Conservation (phyloP, 768 basidiomycete species). For the Tricholoma terreum region DNA sequence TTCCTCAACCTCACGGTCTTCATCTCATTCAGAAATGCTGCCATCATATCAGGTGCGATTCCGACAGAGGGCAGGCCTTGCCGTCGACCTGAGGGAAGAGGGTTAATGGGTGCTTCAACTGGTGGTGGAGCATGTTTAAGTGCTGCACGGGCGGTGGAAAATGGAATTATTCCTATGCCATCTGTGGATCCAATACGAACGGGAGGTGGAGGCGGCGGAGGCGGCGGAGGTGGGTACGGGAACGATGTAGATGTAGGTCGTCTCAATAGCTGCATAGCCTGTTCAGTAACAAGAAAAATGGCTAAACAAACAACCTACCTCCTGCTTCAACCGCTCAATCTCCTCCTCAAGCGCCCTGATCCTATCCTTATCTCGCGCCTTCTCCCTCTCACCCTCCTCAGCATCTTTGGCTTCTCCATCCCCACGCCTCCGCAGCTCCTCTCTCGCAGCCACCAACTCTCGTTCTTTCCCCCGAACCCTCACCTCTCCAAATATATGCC, state of each 20-base stretch:
- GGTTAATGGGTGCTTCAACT: slow-evolving; percentile 67
- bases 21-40: slow-evolving; percentile 76
- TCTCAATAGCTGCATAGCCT: slow-evolving; percentile 41
- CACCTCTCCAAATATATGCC: slow-evolving; percentile 42
- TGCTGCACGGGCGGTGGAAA: slow-evolving; percentile 61
- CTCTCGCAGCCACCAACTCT: slow-evolving; percentile 56
- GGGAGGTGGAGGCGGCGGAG: slow-evolving; percentile 31
- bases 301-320: slow-evolving; percentile 35
- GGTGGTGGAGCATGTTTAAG: slow-evolving; percentile 57
- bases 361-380: slow-evolving; percentile 54
- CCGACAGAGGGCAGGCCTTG: slow-evolving; percentile 66
- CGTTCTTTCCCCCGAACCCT: slow-evolving; percentile 58
- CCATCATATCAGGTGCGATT: slow-evolving; percentile 80
- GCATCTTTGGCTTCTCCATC: slow-evolving; percentile 30
- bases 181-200: slow-evolving; percentile 32
- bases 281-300: background rate
- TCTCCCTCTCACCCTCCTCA: slow-evolving; percentile 38
- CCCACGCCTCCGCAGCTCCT: slow-evolving; percentile 47
- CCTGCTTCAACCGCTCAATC: slow-evolving; percentile 53
- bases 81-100: slow-evolving; percentile 35
- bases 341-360: slow-evolving; percentile 68
- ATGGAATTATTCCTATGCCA: slow-evolving; percentile 36
- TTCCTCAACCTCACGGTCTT: slow-evolving; percentile 69
- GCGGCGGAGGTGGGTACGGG: slow-evolving; percentile 42
- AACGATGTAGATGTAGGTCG: slow-evolving; percentile 25